Evolutionary conservation across 2,329 filamentous ascomycete species (phyloP).

Genomic region (Nothomitra cinnamomea): DNA sequence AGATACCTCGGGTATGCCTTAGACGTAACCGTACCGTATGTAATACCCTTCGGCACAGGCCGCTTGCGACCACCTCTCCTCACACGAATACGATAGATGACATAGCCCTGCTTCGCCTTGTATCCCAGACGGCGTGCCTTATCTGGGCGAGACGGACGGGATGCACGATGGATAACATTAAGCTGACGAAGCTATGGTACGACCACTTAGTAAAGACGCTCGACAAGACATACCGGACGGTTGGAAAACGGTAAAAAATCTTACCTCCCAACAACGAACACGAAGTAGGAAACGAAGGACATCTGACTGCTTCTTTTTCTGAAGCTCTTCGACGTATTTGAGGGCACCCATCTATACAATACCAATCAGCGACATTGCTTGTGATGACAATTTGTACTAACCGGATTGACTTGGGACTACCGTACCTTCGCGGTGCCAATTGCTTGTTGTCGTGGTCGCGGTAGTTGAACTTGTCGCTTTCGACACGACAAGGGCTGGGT

Average conservation of each 20-base stretch:
- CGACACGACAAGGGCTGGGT: too few species aligned
- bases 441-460: not conserved
- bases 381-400: not conserved
- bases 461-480: not conserved
- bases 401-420: not conserved
- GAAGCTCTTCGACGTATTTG: slow-evolving; percentile 99
- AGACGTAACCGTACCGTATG: slow-evolving; percentile 61
- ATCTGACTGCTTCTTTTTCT: slow-evolving; percentile 99
- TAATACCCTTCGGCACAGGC: slow-evolving; percentile 93
- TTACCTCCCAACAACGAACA: slow-evolving; percentile 99
- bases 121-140: slow-evolving; percentile 99
- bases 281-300: slow-evolving; percentile 99
- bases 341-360: slow-evolving; percentile 79
- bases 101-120: slow-evolving; percentile 99
- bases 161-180: slow-evolving; percentile 99
- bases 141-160: slow-evolving; percentile 93
- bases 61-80: slow-evolving; percentile 98
- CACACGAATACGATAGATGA: slow-evolving; percentile 98
- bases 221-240: not conserved
- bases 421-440: not conserved
- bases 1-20: not conserved
- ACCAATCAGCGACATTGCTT: not conserved
- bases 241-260: slow-evolving; percentile 14
- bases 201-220: slow-evolving; percentile 70
- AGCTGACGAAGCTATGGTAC: slow-evolving; percentile 99